These are phyloP conservation scores for Strigomonas oncopelti DNA, from an alignment of 208 protist species.

Conservation along the genomic window DNA sequence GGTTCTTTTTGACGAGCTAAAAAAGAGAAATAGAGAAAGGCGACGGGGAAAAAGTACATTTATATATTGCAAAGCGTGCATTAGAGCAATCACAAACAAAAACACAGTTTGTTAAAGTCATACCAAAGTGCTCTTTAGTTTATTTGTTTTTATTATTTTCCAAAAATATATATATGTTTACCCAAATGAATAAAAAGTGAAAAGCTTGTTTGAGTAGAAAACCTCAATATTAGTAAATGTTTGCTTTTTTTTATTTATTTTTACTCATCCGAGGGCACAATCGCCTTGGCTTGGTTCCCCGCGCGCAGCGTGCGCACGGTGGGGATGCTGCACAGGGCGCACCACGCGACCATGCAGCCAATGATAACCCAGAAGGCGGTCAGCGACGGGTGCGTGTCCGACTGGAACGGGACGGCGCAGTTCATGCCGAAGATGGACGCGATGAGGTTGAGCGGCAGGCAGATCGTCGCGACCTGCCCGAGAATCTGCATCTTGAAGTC, in stretches of 20 bases:
- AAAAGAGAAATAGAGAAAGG: slow-evolving; percentile 13
- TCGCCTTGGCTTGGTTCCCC: slow-evolving; percentile 43
- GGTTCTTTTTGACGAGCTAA: no score
- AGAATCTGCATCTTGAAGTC: slow-evolving; percentile 83
- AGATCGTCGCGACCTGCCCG: slow-evolving; percentile 72
- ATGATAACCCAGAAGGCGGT: slow-evolving; percentile 61
- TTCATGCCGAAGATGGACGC: slow-evolving; percentile 90
- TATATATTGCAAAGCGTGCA: background rate
- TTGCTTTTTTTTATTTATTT: slow-evolving; percentile 2
- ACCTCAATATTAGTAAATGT: no score
- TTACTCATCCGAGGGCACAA: slow-evolving; percentile 32
- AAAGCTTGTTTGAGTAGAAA: background rate
- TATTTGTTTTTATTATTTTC: slow-evolving; percentile 9
- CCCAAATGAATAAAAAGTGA: background rate
- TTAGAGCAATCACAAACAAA: background rate
- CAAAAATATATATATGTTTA: background rate
- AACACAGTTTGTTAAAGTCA: background rate
- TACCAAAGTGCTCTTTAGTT: background rate
- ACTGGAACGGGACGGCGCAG: slow-evolving; percentile 76
- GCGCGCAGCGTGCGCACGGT: slow-evolving; percentile 32
- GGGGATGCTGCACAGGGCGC: slow-evolving; percentile 52
- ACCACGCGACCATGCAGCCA: slow-evolving; percentile 60
- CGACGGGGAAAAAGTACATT: background rate
- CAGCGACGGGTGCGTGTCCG: slow-evolving; percentile 47
- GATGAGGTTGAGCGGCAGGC: slow-evolving; percentile 83